These are phyloP conservation scores for sunflower (Helianthus annuus) DNA, from an alignment of 129 eudicot genomes.

Conservation along the genomic window DNA sequence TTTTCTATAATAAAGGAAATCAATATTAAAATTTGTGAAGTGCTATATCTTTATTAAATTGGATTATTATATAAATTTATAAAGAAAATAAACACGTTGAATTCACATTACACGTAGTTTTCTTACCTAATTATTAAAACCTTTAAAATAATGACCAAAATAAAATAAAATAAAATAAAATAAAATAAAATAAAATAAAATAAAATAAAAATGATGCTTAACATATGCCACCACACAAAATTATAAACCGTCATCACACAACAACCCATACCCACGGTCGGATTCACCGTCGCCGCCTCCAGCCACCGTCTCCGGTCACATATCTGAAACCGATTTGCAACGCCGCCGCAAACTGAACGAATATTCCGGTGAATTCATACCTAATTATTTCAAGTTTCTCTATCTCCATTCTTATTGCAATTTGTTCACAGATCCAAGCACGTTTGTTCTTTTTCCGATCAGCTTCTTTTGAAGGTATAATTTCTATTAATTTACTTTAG, in stretches of 20 bases:
- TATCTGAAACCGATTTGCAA: slow-evolving; percentile 1
- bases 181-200: too few relatives aligned
- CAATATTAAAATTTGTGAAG: too few relatives aligned
- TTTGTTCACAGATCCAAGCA: slow-evolving; percentile 28
- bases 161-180: too few relatives aligned
- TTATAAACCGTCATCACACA: background rate
- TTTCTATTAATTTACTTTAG: background rate
- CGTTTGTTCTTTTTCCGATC: slow-evolving; percentile 15
- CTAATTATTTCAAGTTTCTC: background rate
- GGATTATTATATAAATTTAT: too few relatives aligned
- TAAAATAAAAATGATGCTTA: too few relatives aligned
- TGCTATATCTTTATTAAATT: too few relatives aligned
- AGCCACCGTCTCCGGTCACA: slow-evolving; percentile 30
- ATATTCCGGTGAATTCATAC: slow-evolving; percentile 12
- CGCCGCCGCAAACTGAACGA: background rate
- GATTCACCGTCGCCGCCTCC: slow-evolving; percentile 23
- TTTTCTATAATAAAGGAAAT: too few relatives aligned
- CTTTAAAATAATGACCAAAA: too few relatives aligned
- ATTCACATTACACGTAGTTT: background rate
- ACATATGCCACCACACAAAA: background rate
- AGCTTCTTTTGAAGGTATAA: slow-evolving; percentile 7
- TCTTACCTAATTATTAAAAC: too few relatives aligned
- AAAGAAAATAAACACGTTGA: background rate
- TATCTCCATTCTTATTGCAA: slow-evolving; percentile 12
- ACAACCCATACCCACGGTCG: slow-evolving; percentile 1